Evolutionary conservation across 2,329 filamentous ascomycete species (phyloP).

Genomic region (Penicillium sp.): DNA sequence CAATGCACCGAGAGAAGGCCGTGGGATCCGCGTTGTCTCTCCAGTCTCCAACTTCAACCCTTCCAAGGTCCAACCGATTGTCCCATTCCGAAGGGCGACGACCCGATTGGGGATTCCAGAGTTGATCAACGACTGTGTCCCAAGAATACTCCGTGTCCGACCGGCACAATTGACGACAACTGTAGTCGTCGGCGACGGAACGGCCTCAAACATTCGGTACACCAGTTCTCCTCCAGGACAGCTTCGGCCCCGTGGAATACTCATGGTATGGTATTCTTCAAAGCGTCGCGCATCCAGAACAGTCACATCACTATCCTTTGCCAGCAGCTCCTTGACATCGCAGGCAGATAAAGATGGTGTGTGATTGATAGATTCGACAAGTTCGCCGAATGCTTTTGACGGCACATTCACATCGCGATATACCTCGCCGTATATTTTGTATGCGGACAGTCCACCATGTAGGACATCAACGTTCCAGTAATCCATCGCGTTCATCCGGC

Average conservation of each 20-base stretch:
- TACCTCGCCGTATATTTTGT: slow-evolving; percentile 26
- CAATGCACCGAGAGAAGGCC: slow-evolving; percentile 9
- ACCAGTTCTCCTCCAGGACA: slow-evolving; percentile 33
- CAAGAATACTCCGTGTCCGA: slow-evolving; percentile 34
- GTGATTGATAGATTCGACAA: slow-evolving; percentile 31
- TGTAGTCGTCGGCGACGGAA: slow-evolving; percentile 24
- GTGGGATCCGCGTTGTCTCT: slow-evolving; percentile 17
- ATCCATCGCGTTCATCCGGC: slow-evolving; percentile 23
- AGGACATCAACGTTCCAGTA: slow-evolving; percentile 27
- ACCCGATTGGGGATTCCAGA: slow-evolving; percentile 27
- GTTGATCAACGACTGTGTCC: slow-evolving; percentile 31
- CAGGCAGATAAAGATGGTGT: slow-evolving; percentile 29
- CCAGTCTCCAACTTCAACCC: slow-evolving; percentile 26
- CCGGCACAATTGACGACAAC: slow-evolving; percentile 34
- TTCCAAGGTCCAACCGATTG: slow-evolving; percentile 33
- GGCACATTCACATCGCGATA: slow-evolving; percentile 34
- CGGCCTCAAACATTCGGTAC: slow-evolving; percentile 32
- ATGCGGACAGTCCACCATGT: slow-evolving; percentile 26
- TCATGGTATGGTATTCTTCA: slow-evolving; percentile 34
- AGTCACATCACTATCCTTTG: slow-evolving; percentile 19
- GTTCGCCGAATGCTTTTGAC: slow-evolving; percentile 34
- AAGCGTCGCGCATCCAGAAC: slow-evolving; percentile 32
- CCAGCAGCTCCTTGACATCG: slow-evolving; percentile 28
- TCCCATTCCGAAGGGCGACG: slow-evolving; percentile 30
- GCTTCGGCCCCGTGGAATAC: slow-evolving; percentile 31